Conservation (phyloP, 1,139 yeast species). For the Taphrina pruni region DNA sequence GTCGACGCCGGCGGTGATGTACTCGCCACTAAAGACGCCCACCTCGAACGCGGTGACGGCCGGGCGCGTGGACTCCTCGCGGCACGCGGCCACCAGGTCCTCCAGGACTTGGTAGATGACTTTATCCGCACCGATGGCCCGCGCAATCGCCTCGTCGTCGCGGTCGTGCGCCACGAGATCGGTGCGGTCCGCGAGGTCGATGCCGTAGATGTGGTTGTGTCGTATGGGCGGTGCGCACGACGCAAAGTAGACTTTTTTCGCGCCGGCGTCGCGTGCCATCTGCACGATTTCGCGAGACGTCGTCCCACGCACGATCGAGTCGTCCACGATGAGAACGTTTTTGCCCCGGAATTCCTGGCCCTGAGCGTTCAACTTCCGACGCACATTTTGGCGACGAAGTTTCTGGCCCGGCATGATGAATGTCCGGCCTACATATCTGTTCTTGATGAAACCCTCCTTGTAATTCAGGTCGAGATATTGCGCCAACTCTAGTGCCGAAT, state of each 20-base stretch:
- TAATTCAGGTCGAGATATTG: conserved; percentile 79
- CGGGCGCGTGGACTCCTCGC: conserved; percentile 54
- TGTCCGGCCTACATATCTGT: conserved; percentile 95
- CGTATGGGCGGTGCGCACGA: conserved; percentile 98
- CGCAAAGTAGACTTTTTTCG: conserved; percentile 88
- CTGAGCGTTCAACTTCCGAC: conserved; percentile 96
- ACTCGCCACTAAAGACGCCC: conserved; percentile 95
- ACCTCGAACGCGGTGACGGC: conserved; percentile 74
- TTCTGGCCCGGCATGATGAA: conserved; percentile 98
- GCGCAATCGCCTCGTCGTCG: conserved; percentile 72
- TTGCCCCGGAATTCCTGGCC: conserved; percentile 85
- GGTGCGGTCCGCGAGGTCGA: conserved; percentile 92
- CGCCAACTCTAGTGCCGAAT: conserved; percentile 92
- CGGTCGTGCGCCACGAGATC: conserved; percentile 89
- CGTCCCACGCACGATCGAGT: conserved; percentile 96
- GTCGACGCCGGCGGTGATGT: conserved; percentile 84
- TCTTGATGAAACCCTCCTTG: conserved; percentile 96
- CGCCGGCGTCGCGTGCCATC: conserved; percentile 99
- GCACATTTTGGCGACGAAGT: conserved; percentile 81
- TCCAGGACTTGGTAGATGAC: conserved; percentile 86
- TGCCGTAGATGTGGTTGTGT: conserved; percentile 93
- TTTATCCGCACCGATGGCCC: conserved; percentile 86
- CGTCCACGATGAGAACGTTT: conserved; percentile 91
- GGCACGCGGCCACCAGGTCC: conserved; percentile 82
- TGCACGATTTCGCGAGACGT: conserved; percentile 94